Evolutionary conservation across 192 early-diverging fungal genomes (phyloP), one percentile per base, ranked within the genome.

Genomic region (Paraglomus occultum): DNA sequence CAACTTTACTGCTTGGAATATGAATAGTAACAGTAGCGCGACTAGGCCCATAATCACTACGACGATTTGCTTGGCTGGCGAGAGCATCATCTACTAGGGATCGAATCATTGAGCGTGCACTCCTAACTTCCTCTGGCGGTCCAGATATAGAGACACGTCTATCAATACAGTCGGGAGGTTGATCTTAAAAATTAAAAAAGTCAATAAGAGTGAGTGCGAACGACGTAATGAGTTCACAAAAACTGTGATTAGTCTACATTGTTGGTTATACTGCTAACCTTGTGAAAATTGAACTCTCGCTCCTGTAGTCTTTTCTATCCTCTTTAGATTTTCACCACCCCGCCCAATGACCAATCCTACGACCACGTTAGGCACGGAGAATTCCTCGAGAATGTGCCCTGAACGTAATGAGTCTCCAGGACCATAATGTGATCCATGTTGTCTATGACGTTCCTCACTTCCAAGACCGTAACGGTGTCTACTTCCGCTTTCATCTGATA

Each of bases 291-390:
- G 91, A 6, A 95, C 83, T 42, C 83, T 79, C 50, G 88, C 87
- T 22, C 90, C 89, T 22, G 87, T 87, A 18, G 78, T 77, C 57
- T 84, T 81, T 75, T 94, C 90, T 63, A 95, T 89, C 48, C 83
- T 74, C 73, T 91, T 87, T 68, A 95, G 71, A 77, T 89, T 91
- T 51, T 89, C 90, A 6, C 94, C 94, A 23, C 80, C 81, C 17
- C 86, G 79, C 9, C 94, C 94, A 75, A 95, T 95, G 40, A 95
- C 83, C 49, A 92, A 71, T 5, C 94, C 94, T 9, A 93, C 89
- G 60, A 89, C 84, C 43, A 74, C 79, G 63, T 83, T 76, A 5
- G 87, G 85, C 7, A 92, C 85, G 20, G 58, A 77, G 51, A 89
- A 83, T 68, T 88, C 83, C 68, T 80, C 83, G 45, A 75, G 76